Conservation (phyloP, 2,329 filamentous ascomycete species). For the Amauroascus verrucosus region DNA sequence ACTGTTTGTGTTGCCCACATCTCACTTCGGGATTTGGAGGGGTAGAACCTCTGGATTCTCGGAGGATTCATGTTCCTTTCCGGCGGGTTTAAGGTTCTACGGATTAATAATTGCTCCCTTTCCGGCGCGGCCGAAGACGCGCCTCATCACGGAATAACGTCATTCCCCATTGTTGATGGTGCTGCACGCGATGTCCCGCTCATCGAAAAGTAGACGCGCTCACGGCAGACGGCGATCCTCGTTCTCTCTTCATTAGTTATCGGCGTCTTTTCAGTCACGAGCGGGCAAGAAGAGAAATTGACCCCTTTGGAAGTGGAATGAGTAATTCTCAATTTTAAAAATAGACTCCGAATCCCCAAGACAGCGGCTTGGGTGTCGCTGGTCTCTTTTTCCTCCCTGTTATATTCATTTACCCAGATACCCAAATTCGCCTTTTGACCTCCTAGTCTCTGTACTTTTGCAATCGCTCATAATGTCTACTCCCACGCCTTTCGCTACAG, state of each 20-base stretch:
- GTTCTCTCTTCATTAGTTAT: neutral
- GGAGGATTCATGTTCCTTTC: no score
- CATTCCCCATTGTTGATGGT: neutral
- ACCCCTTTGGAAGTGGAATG: no score
- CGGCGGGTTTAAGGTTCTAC: no score
- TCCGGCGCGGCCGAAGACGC: neutral
- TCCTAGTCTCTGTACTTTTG: neutral
- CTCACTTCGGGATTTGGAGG: no score
- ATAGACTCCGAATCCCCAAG: neutral
- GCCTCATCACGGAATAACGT: neutral
- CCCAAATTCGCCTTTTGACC: neutral
- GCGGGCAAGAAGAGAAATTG: no score
- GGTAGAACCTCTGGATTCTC: no score
- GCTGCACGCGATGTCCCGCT: slow-evolving; percentile 4
- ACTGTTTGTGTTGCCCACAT: no score
- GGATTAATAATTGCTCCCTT: neutral
- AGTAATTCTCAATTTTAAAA: no score
- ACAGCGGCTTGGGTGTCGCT: neutral
- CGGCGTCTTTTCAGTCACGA: no score
- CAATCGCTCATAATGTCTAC: slow-evolving; percentile 9
- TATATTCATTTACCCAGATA: slow-evolving; percentile 7
- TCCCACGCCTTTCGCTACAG: slow-evolving; percentile 29
- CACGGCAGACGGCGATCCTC: neutral
- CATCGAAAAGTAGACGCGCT: neutral
- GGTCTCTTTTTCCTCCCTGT: neutral